Base-by-base conservation (phyloP, 176 grass and related monocot genomes). In the Tuctoria greenei region DNA sequence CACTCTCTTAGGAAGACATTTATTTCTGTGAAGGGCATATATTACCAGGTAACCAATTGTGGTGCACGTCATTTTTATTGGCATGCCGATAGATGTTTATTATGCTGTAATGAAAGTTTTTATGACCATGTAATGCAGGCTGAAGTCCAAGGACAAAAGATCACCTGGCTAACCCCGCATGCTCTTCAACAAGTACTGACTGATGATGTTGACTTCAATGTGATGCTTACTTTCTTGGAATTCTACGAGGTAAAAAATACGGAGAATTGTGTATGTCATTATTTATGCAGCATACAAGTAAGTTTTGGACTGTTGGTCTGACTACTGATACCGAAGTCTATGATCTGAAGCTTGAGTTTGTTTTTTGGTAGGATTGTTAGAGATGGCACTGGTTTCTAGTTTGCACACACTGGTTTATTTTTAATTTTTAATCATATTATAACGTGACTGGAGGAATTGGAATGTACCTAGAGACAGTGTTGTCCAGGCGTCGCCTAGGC, bases 1-100 rank as follows among this genome's bases (percentile, higher is more conserved):
- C 83, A 99, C 86, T 87, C 86, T 61, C 81, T 95, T 44, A 73
- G 89, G 18, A 99, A 95, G 87, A 88, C 89, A 58, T 99, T 99
- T 77, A 95, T 99, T 84, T 95, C 95, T 70, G 91, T 99, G 42
- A 99, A 99, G 82, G 91, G 95, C 69, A 92, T 99, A 88, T 99
- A 95, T 86, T 99, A 88, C 61, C 95, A 99, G 89, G 95, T 95
- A 88, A 50, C 21, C 54, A 51, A 6, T 37, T 71, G 20, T 71
- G 2, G 18, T 25, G 8, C 50, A 40, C 21, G 57, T 81, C 20
- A 52, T 25, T 52, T 52, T 65, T 70, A 70, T 74, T 15, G 51
- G 23, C 42, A 4, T 59, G 36, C 21, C 40, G 14, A 71, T 34
- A 36, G 49, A 49, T 37, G 24, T 34, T 37, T 11, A 1, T 10